A percentile compares a stretch with the other conserved stretches of the same genome.
Evolutionary conservation across 2,329 filamentous ascomycete genomes (phyloP).

Genomic region (Kalmusia sp.): DNA sequence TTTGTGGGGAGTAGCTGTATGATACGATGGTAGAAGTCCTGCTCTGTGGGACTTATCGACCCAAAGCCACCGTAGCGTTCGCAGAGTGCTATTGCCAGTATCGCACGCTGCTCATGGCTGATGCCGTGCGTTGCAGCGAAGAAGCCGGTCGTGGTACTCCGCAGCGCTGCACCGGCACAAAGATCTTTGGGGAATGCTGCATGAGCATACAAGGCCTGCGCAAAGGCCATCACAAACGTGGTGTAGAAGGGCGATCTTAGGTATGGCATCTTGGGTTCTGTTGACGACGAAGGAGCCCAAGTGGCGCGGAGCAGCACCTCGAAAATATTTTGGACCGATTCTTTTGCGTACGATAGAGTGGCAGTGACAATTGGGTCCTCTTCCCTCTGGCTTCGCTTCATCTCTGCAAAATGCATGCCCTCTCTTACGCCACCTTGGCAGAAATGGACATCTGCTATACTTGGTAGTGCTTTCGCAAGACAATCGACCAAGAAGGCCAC

Average conservation of each 20-base stretch:
- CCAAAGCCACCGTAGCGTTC: conserved; percentile 72
- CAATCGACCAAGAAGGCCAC: conserved; percentile 82
- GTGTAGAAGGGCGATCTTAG: conserved; percentile 46
- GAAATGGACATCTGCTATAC: conserved; percentile 75
- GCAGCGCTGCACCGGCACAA: conserved; percentile 71
- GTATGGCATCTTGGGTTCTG: conserved; percentile 30
- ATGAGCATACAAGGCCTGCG: conserved; percentile 64
- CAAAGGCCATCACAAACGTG: conserved; percentile 62
- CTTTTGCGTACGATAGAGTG: conserved; percentile 60
- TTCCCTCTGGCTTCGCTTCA: conserved; percentile 66
- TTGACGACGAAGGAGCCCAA: conserved; percentile 19
- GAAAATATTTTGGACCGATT: conserved; percentile 56
- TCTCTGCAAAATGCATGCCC: conserved; percentile 77
- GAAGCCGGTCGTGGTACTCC: conserved; percentile 72
- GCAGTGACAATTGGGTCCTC: conserved; percentile 72
- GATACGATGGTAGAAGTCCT: conserved; percentile 61
- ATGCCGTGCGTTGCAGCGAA: conserved; percentile 75
- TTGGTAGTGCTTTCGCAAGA: conserved; percentile 72
- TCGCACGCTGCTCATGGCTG: conserved; percentile 73
- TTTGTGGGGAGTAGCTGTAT: conserved; percentile 60
- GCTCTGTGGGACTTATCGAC: conserved; percentile 65
- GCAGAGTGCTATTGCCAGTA: conserved; percentile 74
- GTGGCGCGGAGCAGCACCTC: conserved; percentile 60
- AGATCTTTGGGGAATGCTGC: conserved; percentile 53
- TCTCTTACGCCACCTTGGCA: conserved; percentile 89